Evolutionary conservation across 75 land plant genomes (phyloP).

Genomic region (Pinus taeda): DNA sequence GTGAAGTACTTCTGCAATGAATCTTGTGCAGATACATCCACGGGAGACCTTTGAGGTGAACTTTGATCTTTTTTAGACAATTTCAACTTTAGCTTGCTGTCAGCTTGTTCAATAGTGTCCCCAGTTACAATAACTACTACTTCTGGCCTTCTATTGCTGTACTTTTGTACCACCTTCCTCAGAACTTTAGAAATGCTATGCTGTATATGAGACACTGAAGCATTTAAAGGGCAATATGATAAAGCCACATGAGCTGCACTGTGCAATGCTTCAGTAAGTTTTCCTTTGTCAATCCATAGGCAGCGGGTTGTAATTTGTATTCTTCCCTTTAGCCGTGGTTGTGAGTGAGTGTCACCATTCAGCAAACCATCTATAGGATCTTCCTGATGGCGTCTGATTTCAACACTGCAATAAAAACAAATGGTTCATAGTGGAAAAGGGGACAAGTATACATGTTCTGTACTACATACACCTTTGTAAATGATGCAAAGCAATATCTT

Average conservation of each 20-base stretch:
- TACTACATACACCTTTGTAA: neutral
- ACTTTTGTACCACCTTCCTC: constrained; percentile 42
- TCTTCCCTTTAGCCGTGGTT: constrained; percentile 22
- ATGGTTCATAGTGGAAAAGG: neutral
- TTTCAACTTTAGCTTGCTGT: neutral
- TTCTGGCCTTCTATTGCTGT: constrained; percentile 40
- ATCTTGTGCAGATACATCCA: neutral
- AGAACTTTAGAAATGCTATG: constrained; percentile 23
- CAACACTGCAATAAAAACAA: constrained; percentile 64
- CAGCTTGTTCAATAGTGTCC: neutral
- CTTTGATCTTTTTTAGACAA: neutral
- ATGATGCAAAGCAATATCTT: neutral
- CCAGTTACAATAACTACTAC: constrained; percentile 47
- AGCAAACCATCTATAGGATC: constrained; percentile 12
- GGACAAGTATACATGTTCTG: no score
- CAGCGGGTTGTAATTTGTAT: constrained; percentile 45
- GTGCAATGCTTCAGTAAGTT: constrained; percentile 27
- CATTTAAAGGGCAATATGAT: constrained; percentile 26
- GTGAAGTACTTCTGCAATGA: neutral
- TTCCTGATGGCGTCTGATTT: constrained; percentile 58
- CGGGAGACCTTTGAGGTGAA: neutral
- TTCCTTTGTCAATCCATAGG: constrained; percentile 37
- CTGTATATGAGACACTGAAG: constrained; percentile 25
- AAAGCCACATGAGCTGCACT: constrained; percentile 36
- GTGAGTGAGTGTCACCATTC: neutral